Base-by-base conservation (phyloP, 192 early-diverging fungal genomes). In the Umbelopsis ramanniana region DNA sequence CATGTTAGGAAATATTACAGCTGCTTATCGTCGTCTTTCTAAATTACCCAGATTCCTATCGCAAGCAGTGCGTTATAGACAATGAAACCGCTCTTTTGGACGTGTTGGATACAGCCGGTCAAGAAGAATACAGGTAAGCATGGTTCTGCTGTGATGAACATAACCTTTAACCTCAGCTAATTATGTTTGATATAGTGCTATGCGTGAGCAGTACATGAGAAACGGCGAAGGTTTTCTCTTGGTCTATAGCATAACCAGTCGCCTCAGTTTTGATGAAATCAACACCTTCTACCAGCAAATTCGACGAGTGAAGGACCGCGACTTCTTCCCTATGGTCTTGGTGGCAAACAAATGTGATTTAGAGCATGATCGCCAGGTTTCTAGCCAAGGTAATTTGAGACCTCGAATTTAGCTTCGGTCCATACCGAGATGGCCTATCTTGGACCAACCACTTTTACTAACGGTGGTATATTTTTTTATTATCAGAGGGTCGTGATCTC, bases 171-270 rank as follows among this genome's bases (percentile, higher is more conserved):
- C n/a, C n/a, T 23, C 0, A 60, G 7, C 11, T 38, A 46, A 24
- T 29, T 26, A 45, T 45, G 47, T 23, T 67, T 45, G 38, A 11
- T 70, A 48, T 82, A 90, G 88, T 74, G 92, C 92, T 6, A 92
- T 98, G 85, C 87, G 96, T 26, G 97, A 98, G 80, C 95, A 98
- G 81, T 98, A 96, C 87, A 97, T 97, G 87, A 91, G 94, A 17
- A 93, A 93, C 66, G 96, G 97, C 47, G 96, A 98, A 80, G 97
- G 95, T 14, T 98, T 98, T 75, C 76, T 98, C 52, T 84, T 97
- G 8, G 94, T 96, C 14, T 98, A 97, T 83, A 92, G 89, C 67
- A 97, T 97, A 74, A 96, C 93, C 63, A 93, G 95, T 24, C 89
- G 95, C 47, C 87, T 90, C 73, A 94, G 95, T 33, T 97, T 96